A percentile compares a stretch with the other conserved stretches of the same genome.
Conservation (phyloP, 1,139 yeast species). For the Debaryomyces coudertii region DNA sequence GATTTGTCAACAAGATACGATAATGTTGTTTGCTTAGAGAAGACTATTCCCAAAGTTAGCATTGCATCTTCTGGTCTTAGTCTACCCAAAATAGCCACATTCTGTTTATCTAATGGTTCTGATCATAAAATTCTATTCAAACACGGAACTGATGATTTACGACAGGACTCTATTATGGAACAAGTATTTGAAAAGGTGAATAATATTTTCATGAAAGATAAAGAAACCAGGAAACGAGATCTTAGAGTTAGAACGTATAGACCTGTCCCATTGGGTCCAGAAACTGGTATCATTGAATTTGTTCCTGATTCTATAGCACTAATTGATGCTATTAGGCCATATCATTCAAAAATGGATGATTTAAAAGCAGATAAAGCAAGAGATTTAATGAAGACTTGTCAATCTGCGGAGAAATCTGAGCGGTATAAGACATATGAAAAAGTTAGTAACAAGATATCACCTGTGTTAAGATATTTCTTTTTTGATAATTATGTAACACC, state of each 20-base stretch:
- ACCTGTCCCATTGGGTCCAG: constrained; percentile 88
- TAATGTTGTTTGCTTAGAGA: constrained; percentile 50
- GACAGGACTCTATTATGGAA: constrained; percentile 98
- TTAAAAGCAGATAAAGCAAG: constrained; percentile 63
- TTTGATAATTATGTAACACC: constrained; percentile 67
- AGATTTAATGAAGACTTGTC: constrained; percentile 61
- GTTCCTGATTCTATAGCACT: constrained; percentile 78
- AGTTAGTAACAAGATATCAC: constrained; percentile 58
- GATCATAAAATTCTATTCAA: constrained; percentile 66
- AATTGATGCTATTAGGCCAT: constrained; percentile 63
- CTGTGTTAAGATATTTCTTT: constrained; percentile 73
- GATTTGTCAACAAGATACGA: constrained; percentile 49
- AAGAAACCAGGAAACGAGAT: constrained; percentile 57
- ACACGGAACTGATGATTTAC: constrained; percentile 85
- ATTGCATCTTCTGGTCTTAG: constrained; percentile 85
- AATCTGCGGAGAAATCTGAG: constrained; percentile 45
- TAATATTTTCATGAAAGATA: constrained; percentile 59
- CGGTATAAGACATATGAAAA: constrained; percentile 54
- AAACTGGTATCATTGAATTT: constrained; percentile 87
- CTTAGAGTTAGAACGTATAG: constrained; percentile 79
- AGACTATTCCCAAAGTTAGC: constrained; percentile 47
- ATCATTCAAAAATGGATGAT: constrained; percentile 50
- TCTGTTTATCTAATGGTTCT: constrained; percentile 60
- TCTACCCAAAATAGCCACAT: constrained; percentile 74
- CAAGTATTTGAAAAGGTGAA: constrained; percentile 93